These are phyloP conservation scores for Cucumis sativus DNA, from an alignment of 306 rosid species.

Conservation along the genomic window Cucumber_9930_V3 NC_026655.2:22431501-22432000, in stretches of 20 bases:
- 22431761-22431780: constrained; percentile 53
- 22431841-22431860: constrained; percentile 65
- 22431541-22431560: constrained; percentile 42
- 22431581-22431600: constrained; percentile 45
- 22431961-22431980: constrained; percentile 26
- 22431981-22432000: neutral
- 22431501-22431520: constrained; percentile 44
- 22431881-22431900: neutral
- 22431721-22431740: constrained; percentile 63
- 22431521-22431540: constrained; percentile 58
- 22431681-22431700: constrained; percentile 85
- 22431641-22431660: constrained; percentile 51
- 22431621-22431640: constrained; percentile 53
- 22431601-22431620: constrained; percentile 35
- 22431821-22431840: constrained; percentile 74
- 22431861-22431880: neutral
- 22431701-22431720: constrained; percentile 76
- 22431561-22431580: constrained; percentile 65
- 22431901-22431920: neutral
- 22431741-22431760: constrained; percentile 26
- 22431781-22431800: constrained; percentile 14
- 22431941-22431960: constrained; percentile 64
- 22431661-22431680: constrained; percentile 34
- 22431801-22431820: constrained; percentile 49
- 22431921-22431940: constrained; percentile 58